A percentile compares a stretch with the other conserved stretches of the same genome.
Evolutionary conservation across 306 rosid species (phyloP).

Genomic region (Clitoria ternatea): DNA sequence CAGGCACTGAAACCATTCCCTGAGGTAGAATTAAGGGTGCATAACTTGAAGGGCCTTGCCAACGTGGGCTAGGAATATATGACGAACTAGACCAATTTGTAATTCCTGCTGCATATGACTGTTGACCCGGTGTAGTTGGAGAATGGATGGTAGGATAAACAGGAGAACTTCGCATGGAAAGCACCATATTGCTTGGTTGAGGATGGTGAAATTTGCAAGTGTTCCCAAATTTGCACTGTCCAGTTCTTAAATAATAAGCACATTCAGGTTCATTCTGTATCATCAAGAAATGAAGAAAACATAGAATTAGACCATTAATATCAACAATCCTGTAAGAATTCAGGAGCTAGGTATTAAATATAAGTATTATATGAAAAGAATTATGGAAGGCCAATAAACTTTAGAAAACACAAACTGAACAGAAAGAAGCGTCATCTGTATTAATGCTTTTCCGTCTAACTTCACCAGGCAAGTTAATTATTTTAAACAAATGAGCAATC

Average conservation of each 20-base stretch:
- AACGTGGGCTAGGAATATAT: constrained; percentile 86
- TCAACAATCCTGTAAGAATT: constrained; percentile 16
- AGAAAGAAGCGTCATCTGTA: background rate
- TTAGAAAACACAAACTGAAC: background rate
- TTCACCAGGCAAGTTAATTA: background rate
- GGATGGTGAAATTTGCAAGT: constrained; percentile 99
- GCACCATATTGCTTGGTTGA: constrained; percentile 87
- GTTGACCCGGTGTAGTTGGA: constrained; percentile 89
- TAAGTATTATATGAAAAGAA: background rate
- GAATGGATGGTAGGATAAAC: constrained; percentile 83
- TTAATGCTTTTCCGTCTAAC: background rate
- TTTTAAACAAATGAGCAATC: background rate
- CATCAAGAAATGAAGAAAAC: constrained; percentile 15
- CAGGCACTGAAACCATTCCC: constrained; percentile 91
- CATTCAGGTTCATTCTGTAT: constrained; percentile 81
- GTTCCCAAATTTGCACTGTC: constrained; percentile 88
- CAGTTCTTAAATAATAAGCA: constrained; percentile 91
- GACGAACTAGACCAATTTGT: constrained; percentile 94
- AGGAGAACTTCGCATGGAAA: constrained; percentile 78
- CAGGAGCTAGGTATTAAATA: background rate
- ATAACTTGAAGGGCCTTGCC: constrained; percentile 96
- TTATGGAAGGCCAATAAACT: constrained; percentile 20
- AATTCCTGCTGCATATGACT: constrained; percentile 77
- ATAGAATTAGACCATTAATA: constrained; percentile 10
- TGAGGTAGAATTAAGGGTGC: constrained; percentile 85